These are phyloP conservation scores for Schizosaccharomyces lindneri DNA, from an alignment of 805 yeast species.

Conservation along the genomic window DNA sequence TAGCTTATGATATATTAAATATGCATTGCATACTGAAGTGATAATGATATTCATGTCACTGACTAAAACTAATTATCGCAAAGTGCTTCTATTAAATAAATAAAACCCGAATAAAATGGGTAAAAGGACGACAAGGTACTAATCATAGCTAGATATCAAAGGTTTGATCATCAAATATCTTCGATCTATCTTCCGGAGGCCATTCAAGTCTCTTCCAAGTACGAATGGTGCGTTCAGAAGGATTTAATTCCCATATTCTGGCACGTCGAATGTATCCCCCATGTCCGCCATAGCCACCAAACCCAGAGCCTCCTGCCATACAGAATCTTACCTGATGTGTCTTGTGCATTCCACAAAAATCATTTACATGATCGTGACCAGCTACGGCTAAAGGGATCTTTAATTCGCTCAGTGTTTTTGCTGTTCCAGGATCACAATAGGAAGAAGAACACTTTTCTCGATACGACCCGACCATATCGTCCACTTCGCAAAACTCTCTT, in stretches of 20 bases:
- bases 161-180: neutral
- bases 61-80: too few species aligned
- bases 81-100: too few species aligned
- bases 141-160: neutral
- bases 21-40: too few species aligned
- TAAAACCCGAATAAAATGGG: too few species aligned
- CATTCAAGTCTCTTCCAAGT: slow-evolving; percentile 57
- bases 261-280: slow-evolving; percentile 66
- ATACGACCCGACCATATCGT: slow-evolving; percentile 28
- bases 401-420: slow-evolving; percentile 29
- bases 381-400: slow-evolving; percentile 57
- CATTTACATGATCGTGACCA: slow-evolving; percentile 94
- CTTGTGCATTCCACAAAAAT: slow-evolving; percentile 37
- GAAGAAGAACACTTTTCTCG: slow-evolving; percentile 70
- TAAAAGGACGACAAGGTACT: neutral
- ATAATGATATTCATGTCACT: too few species aligned
- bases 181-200: slow-evolving; percentile 6
- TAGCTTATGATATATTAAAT: too few species aligned
- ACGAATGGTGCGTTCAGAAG: slow-evolving; percentile 20
- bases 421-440: slow-evolving; percentile 37
- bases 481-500: slow-evolving; percentile 45
- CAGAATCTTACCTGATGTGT: slow-evolving; percentile 47
- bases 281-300: slow-evolving; percentile 90
- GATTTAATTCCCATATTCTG: slow-evolving; percentile 44
- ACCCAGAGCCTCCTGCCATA: slow-evolving; percentile 83